Base-by-base conservation (phyloP, 2,329 filamentous ascomycete species). In the Microascus cirrosus region DNA sequence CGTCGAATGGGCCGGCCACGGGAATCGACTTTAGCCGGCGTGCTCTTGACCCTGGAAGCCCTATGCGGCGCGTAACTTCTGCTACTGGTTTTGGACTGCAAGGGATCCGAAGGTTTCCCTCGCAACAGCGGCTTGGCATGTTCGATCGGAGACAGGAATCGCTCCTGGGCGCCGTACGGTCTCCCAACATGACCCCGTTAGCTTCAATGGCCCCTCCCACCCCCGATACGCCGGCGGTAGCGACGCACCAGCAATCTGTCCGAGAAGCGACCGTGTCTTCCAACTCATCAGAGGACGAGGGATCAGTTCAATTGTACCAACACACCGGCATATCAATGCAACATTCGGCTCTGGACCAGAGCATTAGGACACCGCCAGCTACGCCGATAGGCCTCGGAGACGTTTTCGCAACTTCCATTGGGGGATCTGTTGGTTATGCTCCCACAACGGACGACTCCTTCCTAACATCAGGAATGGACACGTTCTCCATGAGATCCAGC, bases 11-110 rank as follows among this genome's bases (percentile, higher is more conserved):
- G 28, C 74, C 77, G 8, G 78, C 76, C 66, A 77, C 77, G 0
- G 76, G 72, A 1, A 62, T 77, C 5, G 80, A 82, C n/a, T 66
- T 72, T 57, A 64, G 71, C 20, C 24, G 25, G 25, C 74, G 74
- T 62, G 70, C 77, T 35, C 62, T 69, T 20, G 78, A 81, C 25
- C 68, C 72, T 20, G 69, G 73, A 2, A 74, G 73, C 60, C 75
- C 77, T 2, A 79, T 83, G 69, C 75, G 79, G 25, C 76, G 80
- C 50, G 80, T 82, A 51, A 74, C 76, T 15, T 83, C 80, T 2
- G 73, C 77, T 10, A 76, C 73, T 3, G 76, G 79, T 6, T 65
- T 68, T 28, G 68, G 65, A 2, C 66, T 71, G 45, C 51, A 53
- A 15, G 51, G 56, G 13, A 58, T 59, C 62, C 5, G 62, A 61